Conservation (phyloP, 1,139 yeast genomes). For the Hansenula lynferdii region DNA sequence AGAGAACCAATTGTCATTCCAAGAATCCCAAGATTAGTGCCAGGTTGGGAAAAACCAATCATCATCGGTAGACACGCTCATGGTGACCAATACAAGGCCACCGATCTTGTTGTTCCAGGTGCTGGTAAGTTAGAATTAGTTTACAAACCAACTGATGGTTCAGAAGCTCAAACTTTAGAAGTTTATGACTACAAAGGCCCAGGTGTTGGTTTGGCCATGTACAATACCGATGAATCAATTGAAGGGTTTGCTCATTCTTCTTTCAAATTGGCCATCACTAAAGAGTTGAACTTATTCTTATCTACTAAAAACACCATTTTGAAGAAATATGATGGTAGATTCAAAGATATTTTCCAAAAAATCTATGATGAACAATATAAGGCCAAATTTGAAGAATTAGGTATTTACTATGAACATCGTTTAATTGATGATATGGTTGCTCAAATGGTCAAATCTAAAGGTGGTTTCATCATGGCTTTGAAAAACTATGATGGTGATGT, state of each 20-base stretch:
- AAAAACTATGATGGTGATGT: constrained; percentile 98
- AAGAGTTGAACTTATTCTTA: constrained; percentile 73
- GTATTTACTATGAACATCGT: constrained; percentile 95
- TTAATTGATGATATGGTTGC: constrained; percentile 98
- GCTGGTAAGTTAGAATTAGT: constrained; percentile 79
- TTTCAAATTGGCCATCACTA: constrained; percentile 78
- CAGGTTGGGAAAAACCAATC: constrained; percentile 93
- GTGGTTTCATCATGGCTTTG: constrained; percentile 92
- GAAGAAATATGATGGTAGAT: constrained; percentile 90
- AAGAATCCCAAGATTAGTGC: constrained; percentile 82
- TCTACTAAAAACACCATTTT: constrained; percentile 93
- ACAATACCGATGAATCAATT: constrained; percentile 90
- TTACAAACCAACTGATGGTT: constrained; percentile 73
- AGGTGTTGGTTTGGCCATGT: constrained; percentile 92
- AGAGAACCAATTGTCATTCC: constrained; percentile 94
- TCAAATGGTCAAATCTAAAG: constrained; percentile 92
- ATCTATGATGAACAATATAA: constrained; percentile 71
- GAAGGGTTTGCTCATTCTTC: constrained; percentile 89
- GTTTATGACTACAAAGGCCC: constrained; percentile 71
- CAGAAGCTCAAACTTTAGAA: constrained; percentile 45
- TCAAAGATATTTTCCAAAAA: constrained; percentile 87
- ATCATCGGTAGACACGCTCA: constrained; percentile 96
- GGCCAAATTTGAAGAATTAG: constrained; percentile 63
- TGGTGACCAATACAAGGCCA: constrained; percentile 96
- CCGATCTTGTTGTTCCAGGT: constrained; percentile 72